Evolutionary conservation across 768 basidiomycete genomes (phyloP).

Genomic region (Hygrophorus pudorinus): DNA sequence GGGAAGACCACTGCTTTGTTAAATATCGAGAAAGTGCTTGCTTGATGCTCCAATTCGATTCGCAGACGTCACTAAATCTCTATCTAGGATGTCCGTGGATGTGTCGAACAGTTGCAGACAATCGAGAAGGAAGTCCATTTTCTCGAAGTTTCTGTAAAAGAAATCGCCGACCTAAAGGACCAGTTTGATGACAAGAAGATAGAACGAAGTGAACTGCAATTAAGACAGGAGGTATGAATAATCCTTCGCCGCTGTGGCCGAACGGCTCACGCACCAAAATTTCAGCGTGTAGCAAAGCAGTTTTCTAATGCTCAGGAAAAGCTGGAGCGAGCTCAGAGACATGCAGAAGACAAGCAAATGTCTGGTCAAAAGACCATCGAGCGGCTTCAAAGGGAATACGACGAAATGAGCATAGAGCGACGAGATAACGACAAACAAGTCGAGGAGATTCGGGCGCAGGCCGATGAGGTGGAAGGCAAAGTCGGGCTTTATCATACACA

Average conservation of each 20-base stretch:
- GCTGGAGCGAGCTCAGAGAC: conserved; percentile 66
- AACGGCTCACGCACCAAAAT: neutral
- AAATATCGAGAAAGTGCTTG: conserved; percentile 62
- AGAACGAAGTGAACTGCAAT: conserved; percentile 58
- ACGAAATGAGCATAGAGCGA: conserved; percentile 67
- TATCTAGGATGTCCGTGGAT: conserved; percentile 56
- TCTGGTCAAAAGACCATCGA: conserved; percentile 69
- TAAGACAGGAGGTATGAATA: conserved; percentile 52
- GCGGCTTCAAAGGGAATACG: conserved; percentile 67
- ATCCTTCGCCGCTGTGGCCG: neutral
- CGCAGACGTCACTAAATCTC: conserved; percentile 2
- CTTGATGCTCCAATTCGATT: neutral
- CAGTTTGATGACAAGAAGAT: conserved; percentile 64
- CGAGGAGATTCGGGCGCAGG: conserved; percentile 65
- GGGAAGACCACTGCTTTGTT: conserved; percentile 61
- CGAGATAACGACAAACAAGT: conserved; percentile 71
- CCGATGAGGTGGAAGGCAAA: conserved; percentile 57
- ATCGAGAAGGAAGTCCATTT: conserved; percentile 58
- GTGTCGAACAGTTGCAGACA: conserved; percentile 66
- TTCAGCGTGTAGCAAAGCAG: conserved; percentile 73
- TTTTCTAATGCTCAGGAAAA: conserved; percentile 75
- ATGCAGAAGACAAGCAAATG: conserved; percentile 69
- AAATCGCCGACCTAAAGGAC: conserved; percentile 58
- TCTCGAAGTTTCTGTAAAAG: conserved; percentile 58
- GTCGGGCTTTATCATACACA: conserved; percentile 22